Evolutionary conservation across 2,329 filamentous ascomycete species (phyloP).

Genomic region (Ophiostoma fasciatum): DNA sequence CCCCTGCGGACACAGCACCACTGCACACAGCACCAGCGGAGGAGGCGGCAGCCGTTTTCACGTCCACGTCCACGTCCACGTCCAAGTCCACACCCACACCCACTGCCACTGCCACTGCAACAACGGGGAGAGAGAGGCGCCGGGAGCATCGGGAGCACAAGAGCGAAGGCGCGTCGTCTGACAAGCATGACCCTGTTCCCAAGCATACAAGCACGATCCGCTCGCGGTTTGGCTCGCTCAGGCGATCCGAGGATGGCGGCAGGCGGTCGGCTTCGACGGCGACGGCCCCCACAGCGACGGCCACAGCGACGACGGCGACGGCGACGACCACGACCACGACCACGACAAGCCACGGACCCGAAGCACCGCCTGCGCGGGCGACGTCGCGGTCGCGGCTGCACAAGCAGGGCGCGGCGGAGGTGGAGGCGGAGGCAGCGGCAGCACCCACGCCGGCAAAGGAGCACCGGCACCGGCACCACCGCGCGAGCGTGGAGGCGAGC

Average conservation of each 20-base stretch:
- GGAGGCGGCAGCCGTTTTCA: no score
- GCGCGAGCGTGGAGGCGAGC: slow-evolving; percentile 3
- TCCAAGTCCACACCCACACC: not conserved
- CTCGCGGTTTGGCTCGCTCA: slow-evolving; percentile 11
- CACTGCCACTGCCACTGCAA: no score
- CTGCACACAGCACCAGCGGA: slow-evolving; percentile 1
- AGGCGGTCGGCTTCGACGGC: not conserved
- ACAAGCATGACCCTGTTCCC: slow-evolving; percentile 8
- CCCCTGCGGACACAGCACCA: slow-evolving; percentile 10
- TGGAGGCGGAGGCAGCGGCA: not conserved
- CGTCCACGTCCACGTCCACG: no score
- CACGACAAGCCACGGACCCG: no score
- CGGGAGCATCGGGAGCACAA: not conserved
- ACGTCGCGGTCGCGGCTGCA: slow-evolving; percentile 3
- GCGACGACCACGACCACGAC: not conserved
- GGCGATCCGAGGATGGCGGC: slow-evolving; percentile 10
- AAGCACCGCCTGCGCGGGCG: not conserved
- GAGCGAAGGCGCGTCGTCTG: no score
- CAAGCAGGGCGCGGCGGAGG: slow-evolving; percentile 3
- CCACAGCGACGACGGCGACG: not conserved
- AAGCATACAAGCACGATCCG: slow-evolving; percentile 13
- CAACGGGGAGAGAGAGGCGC: not conserved
- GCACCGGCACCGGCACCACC: slow-evolving; percentile 1
- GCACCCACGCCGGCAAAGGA: not conserved
- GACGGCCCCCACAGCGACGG: not conserved